Base-by-base conservation (phyloP, 78 protist genomes). In the Guillardia theta region DNA sequence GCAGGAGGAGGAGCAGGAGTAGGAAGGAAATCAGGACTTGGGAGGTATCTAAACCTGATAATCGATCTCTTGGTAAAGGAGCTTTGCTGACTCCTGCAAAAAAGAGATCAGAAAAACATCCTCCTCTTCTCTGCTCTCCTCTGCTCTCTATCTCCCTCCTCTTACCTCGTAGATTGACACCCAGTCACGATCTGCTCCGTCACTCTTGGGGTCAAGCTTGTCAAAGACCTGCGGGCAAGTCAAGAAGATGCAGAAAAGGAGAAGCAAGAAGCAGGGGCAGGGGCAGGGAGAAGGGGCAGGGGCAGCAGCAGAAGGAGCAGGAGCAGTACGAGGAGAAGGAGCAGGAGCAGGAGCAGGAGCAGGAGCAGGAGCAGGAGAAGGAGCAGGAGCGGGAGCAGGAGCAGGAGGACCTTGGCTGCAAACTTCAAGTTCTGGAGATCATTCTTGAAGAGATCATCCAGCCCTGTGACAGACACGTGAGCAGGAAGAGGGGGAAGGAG, bases 31-130 rank as follows among this genome's bases (percentile, higher is more conserved):
- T n/a, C n/a, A n/a, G n/a, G n/a, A n/a, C n/a, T n/a, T n/a, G n/a
- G n/a, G n/a, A n/a, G n/a, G n/a, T n/a, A n/a, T n/a, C n/a, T n/a
- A n/a, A n/a, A n/a, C n/a, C n/a, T n/a, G n/a, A n/a, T 47, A 92
- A 27, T 92, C 94, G 50, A 92, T 43, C 83, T 92, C 94, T 22
- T 62, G 46, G 64, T 92, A 92, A 36, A 92, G 88, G 19, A 92
- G 46, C 30, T 18, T 33, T 15, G 48, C 48, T 19, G 54, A 12
- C 93, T 88, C 93, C 33, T n/a, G n/a, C n/a, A n/a, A n/a, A n/a
- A 24, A 0, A 9, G 39, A 24, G 44, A 70, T 83, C 24, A 41
- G 41, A 15, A 70, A 45, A 45, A 39, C 39, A 41, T 18, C 12
- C 12, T 12, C 18, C 33, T 12, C 12, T 12, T 53, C 6, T 6